Conservation (phyloP, 192 early-diverging fungal species). For the Coemansia asiatica region DNA sequence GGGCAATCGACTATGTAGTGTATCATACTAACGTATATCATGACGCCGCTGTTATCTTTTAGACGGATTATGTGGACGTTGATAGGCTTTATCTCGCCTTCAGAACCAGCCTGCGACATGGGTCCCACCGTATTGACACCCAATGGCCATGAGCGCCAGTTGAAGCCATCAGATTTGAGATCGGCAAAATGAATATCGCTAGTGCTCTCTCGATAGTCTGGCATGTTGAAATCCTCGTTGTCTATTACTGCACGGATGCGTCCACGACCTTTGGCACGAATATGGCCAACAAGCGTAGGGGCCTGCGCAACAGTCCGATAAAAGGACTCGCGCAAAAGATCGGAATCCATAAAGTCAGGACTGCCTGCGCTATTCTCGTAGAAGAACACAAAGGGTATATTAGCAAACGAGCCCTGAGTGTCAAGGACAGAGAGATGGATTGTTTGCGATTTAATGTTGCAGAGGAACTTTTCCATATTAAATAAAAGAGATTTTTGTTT, state of each 20-base stretch:
- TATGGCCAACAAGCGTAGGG: conserved; percentile 32
- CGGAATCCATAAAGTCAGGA: conserved; percentile 30
- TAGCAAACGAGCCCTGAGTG: conserved; percentile 46
- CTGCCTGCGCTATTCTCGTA: conserved; percentile 26
- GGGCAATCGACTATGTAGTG: conserved; percentile 42
- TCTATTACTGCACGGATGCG: conserved; percentile 38
- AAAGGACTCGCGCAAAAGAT: conserved; percentile 27
- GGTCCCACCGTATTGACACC: conserved; percentile 41
- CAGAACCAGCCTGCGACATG: conserved; percentile 15
- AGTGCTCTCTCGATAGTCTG: conserved; percentile 33
- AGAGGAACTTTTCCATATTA: conserved; percentile 10
- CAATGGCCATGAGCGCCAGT: conserved; percentile 43
- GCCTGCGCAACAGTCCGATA: conserved; percentile 25
- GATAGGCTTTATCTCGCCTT: conserved; percentile 41
- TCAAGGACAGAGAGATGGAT: conserved; percentile 34
- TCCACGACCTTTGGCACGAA: conserved; percentile 22
- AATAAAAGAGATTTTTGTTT: background rate
- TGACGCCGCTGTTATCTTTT: conserved; percentile 36
- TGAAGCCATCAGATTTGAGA: conserved; percentile 23
- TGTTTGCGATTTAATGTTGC: conserved; percentile 33
- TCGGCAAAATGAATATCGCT: conserved; percentile 27
- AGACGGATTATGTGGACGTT: conserved; percentile 46
- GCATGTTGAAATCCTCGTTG: conserved; percentile 28
- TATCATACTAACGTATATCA: conserved; percentile 44
- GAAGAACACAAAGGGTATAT: conserved; percentile 52